Base-by-base conservation (phyloP, 2,329 filamentous ascomycete genomes). In the Thermomyces lanuginosus region DNA sequence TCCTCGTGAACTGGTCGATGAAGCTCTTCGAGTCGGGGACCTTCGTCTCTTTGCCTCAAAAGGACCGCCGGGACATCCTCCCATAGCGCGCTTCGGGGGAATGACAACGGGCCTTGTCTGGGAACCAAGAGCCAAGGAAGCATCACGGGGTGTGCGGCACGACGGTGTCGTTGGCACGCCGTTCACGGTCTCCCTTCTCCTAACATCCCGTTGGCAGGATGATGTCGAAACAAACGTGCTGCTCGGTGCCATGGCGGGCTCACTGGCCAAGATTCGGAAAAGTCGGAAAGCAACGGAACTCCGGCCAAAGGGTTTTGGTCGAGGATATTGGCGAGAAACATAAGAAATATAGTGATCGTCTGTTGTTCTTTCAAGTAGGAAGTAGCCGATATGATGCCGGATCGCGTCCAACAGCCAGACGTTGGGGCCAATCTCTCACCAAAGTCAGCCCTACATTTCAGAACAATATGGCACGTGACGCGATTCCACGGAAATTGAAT, bases 251-350 rank as follows among this genome's bases (percentile, higher is more conserved):
- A 56, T 56, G 28, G 25, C 20, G 28, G 21, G 24, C 12, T 48
- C 35, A 30, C 4, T 30, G 17, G 11, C 17, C 24, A 15, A n/a
- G n/a, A n/a, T n/a, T n/a, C 8, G 17, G 12, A 24, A 15, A 27
- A 31, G 22, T 32, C 35, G 33, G 21, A 33, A 35, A 36, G 29
- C 30, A 34, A 31, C 29, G 31, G 20, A 36, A 36, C 32, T 43
- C 51, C 51, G 28, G 49, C 44, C 14, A 48, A 54, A 45, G 51
- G 49, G 43, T 48, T 53, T 37, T 52, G 49, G 30, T 55, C 49
- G 37, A 53, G 46, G 5, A 32, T 42, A 40, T 53, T 49, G 25
- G 33, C 48, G 41, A 54, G 48, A 49, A 51, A 54, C 51, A 54
- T 54, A 40, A 43, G 28, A 13, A 21, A 18, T 16, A 21, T 29